phyloP scores from a whole-genome alignment of 1,284 basidiomycete genomes.

The Cryptococcus jaspeensis region DNA sequence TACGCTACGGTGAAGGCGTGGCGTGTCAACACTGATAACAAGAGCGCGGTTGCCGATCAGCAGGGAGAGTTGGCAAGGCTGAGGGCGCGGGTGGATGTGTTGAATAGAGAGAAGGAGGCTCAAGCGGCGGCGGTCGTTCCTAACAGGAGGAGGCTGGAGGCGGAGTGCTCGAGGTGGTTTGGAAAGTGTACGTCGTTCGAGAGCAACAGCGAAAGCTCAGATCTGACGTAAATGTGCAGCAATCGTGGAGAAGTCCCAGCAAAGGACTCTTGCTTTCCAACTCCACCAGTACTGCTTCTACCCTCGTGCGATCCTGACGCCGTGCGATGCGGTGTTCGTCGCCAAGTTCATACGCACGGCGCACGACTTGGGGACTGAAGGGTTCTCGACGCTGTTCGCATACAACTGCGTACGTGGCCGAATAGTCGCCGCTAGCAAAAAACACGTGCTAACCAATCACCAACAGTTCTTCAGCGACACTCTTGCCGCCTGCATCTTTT shows the following conservation, averaged over 20 bases:
- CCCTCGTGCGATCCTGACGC: slow-evolving; percentile 85
- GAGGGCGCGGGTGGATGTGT: slow-evolving; percentile 26
- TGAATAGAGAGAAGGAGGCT: slow-evolving; percentile 37
- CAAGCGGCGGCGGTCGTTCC: slow-evolving; percentile 55
- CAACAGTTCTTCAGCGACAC: slow-evolving; percentile 76
- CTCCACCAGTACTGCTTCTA: slow-evolving; percentile 80
- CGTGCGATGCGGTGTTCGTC: slow-evolving; percentile 94
- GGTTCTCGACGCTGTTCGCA: slow-evolving; percentile 79
- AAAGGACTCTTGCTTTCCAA: slow-evolving; percentile 21
- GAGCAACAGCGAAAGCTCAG: background rate
- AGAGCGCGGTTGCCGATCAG: slow-evolving; percentile 14
- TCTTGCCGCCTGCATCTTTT: slow-evolving; percentile 79
- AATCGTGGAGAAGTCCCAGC: slow-evolving; percentile 24
- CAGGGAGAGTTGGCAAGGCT: slow-evolving; percentile 31
- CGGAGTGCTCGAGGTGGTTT: slow-evolving; percentile 90
- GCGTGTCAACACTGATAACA: slow-evolving; percentile 18
- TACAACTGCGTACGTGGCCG: slow-evolving; percentile 70
- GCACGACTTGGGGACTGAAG: slow-evolving; percentile 79
- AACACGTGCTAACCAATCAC: background rate
- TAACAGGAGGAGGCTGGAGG: slow-evolving; percentile 66
- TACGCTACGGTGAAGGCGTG: slow-evolving; percentile 43
- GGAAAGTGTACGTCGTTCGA: slow-evolving; percentile 58
- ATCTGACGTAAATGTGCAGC: slow-evolving; percentile 7
- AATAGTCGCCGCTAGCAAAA: background rate
- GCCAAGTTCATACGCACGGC: slow-evolving; percentile 85